Percentiles rank a stretch among this genome's conserved stretches.
phyloP scores from a whole-genome alignment of 2,329 filamentous ascomycete species.

The Scedosporium dehoogii region DNA sequence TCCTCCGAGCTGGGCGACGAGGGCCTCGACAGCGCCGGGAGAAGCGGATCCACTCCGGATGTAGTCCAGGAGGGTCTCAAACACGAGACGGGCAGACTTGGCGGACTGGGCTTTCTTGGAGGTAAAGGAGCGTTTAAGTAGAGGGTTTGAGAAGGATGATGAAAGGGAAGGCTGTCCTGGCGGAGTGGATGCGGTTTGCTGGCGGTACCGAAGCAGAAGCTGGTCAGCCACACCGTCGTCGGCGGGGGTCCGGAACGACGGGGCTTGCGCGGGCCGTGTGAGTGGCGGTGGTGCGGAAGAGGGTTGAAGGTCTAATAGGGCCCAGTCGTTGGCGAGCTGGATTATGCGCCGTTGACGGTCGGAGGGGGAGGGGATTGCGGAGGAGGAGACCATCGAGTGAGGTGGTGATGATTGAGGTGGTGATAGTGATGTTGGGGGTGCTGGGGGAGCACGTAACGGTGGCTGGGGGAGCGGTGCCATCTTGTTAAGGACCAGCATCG shows the following conservation, averaged over 20 bases:
- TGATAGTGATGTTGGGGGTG: not conserved
- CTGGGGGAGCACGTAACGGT: not conserved
- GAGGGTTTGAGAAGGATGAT: constrained; percentile 16
- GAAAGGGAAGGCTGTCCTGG: constrained; percentile 25
- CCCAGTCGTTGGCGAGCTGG: constrained; percentile 40
- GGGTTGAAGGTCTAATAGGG: constrained; percentile 30
- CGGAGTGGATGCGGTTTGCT: constrained; percentile 23
- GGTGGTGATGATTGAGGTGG: not conserved
- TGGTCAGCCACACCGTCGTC: constrained; percentile 46
- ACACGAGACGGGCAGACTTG: constrained; percentile 30
- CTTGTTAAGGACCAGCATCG: not conserved
- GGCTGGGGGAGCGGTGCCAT: not conserved
- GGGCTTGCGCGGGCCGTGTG: constrained; percentile 29
- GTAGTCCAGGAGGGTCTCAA: constrained; percentile 39
- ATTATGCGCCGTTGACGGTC: constrained; percentile 29
- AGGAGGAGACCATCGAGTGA: not conserved
- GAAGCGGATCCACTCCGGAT: constrained; percentile 35
- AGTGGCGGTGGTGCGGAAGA: constrained; percentile 28
- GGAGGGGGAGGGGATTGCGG: not conserved
- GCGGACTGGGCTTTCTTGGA: constrained; percentile 41
- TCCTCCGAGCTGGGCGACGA: constrained; percentile 38
- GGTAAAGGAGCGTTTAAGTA: constrained; percentile 30
- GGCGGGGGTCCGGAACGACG: constrained; percentile 32
- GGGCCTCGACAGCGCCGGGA: constrained; percentile 44
- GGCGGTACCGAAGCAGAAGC: constrained; percentile 35